phyloP scores from a whole-genome alignment of 345 rosid species.

The Anastatica hierochuntica region DNA sequence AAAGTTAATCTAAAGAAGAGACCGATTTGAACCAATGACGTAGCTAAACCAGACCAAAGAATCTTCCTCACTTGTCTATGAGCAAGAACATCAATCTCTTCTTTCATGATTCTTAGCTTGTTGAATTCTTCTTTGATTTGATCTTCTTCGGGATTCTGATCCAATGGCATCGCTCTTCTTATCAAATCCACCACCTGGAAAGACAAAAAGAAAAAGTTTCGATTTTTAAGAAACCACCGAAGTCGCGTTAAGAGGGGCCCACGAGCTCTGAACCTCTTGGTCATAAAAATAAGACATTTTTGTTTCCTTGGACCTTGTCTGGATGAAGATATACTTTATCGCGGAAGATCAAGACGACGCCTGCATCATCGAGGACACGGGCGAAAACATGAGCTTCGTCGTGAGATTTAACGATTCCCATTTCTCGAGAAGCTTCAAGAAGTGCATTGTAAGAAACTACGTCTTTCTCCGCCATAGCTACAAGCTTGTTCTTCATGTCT shows the following conservation, averaged over 20 bases:
- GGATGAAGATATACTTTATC: slow-evolving; percentile 82
- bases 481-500: slow-evolving; percentile 53
- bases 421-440: slow-evolving; percentile 38
- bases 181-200: slow-evolving; percentile 80
- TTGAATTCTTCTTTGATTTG: slow-evolving; percentile 56
- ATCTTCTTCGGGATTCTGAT: slow-evolving; percentile 54
- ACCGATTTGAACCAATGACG: slow-evolving; percentile 42
- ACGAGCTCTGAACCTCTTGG: no score
- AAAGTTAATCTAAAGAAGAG: slow-evolving; percentile 73
- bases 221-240: not conserved
- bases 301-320: slow-evolving; percentile 40
- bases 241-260: no score
- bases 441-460: slow-evolving; percentile 43
- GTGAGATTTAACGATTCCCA: slow-evolving; percentile 56
- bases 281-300: no score
- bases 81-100: slow-evolving; percentile 76
- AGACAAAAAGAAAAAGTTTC: not conserved
- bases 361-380: slow-evolving; percentile 76
- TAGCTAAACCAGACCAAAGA: slow-evolving; percentile 68
- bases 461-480: slow-evolving; percentile 54
- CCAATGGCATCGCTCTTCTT: slow-evolving; percentile 70
- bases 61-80: slow-evolving; percentile 77
- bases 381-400: slow-evolving; percentile 67
- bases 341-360: slow-evolving; percentile 67
- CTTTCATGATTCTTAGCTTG: slow-evolving; percentile 59